Evolutionary conservation across 345 rosid genomes (phyloP).

Genomic region (Reutealis trisperma): DNA sequence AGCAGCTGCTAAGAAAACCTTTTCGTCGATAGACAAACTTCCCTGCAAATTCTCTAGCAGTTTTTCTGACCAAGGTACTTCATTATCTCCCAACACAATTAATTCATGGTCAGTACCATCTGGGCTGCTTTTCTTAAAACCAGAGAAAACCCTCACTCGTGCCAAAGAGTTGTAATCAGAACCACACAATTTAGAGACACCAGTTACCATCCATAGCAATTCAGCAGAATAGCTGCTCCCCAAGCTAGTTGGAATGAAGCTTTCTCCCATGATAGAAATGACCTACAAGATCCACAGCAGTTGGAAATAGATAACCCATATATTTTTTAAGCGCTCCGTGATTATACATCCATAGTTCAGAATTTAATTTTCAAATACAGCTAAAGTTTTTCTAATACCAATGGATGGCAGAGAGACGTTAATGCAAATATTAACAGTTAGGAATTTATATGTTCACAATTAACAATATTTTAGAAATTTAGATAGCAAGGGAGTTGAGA

Average conservation of each 20-base stretch:
- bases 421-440: neutral
- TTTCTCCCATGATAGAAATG: constrained; percentile 50
- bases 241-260: constrained; percentile 74
- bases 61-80: constrained; percentile 46
- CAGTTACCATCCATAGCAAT: constrained; percentile 71
- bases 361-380: neutral
- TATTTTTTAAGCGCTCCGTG: neutral
- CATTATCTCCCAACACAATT: constrained; percentile 41
- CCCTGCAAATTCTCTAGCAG: constrained; percentile 25
- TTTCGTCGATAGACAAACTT: constrained; percentile 52
- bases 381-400: neutral
- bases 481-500: neutral
- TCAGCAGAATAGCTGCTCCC: constrained; percentile 43
- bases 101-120: constrained; percentile 29
- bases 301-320: constrained; percentile 3
- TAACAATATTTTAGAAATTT: neutral
- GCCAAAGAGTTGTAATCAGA: constrained; percentile 48
- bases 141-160: constrained; percentile 50
- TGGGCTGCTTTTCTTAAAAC: constrained; percentile 29
- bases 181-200: constrained; percentile 64
- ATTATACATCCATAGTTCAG: neutral
- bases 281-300: constrained; percentile 44
- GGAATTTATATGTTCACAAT: neutral
- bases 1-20: constrained; percentile 63
- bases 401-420: neutral